These are phyloP conservation scores for Lentinula detonsa DNA, from an alignment of 768 basidiomycete species.

Conservation along the genomic window DNA sequence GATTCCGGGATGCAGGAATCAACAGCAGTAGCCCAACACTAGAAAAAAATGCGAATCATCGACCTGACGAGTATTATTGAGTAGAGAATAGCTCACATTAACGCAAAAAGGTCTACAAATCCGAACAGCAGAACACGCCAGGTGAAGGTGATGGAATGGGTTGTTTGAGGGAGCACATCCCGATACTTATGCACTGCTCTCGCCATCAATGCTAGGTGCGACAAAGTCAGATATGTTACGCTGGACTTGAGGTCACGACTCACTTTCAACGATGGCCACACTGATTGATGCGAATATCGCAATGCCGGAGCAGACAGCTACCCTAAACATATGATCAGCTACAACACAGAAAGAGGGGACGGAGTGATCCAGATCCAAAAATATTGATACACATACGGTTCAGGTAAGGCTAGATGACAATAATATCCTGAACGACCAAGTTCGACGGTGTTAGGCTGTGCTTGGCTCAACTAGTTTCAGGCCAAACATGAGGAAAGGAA, in stretches of 20 bases:
- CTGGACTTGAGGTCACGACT: neutral
- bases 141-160: neutral
- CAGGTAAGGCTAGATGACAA: neutral
- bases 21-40: neutral
- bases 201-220: neutral
- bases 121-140: neutral
- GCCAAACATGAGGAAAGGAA: neutral
- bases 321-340: neutral
- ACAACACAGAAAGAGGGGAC: neutral
- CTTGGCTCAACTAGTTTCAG: neutral
- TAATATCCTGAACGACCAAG: neutral
- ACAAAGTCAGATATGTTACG: neutral
- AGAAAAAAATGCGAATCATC: neutral
- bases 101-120: neutral
- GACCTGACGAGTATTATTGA: too few relatives aligned
- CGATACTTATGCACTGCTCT: neutral
- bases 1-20: neutral
- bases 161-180: neutral
- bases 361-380: neutral
- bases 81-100: neutral
- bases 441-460: neutral
- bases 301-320: neutral
- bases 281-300: neutral
- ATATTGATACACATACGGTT: neutral
- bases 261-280: neutral